Evolutionary conservation across 2,329 filamentous ascomycete genomes (phyloP), one percentile per base, ranked within the genome.

Genomic region (Akanthomyces dipterigenus): DNA sequence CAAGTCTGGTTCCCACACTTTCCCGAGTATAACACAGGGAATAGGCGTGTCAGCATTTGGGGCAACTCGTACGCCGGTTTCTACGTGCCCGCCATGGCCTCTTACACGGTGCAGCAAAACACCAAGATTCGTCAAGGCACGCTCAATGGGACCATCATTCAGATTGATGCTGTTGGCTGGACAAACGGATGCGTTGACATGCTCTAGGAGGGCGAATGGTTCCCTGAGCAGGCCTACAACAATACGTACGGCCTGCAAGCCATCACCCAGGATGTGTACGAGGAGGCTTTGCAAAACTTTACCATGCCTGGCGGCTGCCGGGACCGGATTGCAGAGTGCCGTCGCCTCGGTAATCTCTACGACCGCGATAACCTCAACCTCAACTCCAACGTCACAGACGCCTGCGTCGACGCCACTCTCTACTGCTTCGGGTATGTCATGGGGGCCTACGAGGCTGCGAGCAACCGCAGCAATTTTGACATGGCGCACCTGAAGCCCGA

Each of bases 31-130:
- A 81, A 81, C 58, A 82, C 80, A 2, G 71, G 72, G 31, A 74
- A 78, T 62, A 75, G 80, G 54, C 81, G 84, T 11, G 79, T 90
- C 54, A 85, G 86, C 67, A 72, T 90, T 2, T 89, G 88, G 67
- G 80, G 86, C 1, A 86, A 90, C 72, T 87, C 83, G 69, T 88
- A 90, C 70, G 83, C 86, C 34, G 88, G 88, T 7, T 84, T 86
- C 63, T 91, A 89, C 67, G 88, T 85, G 0, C 86, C 87, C 1
- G 78, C 80, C 0, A 87, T 89, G 66, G 81, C 84, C 16, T 73
- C 75, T 1, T 73, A 79, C 62, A 82, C 80, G 74, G 79, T 87
- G 68, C 70, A 82, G 61, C 86, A 90, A 71, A 91, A 91, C 64
- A 70, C 76, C n/a, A 77, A 76, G 63, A 71, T 74, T 50, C 56